Evolutionary conservation across 139 green algal species (phyloP), one percentile per base, ranked within the genome.

Genomic region (Tetradesmus obliquus): DNA sequence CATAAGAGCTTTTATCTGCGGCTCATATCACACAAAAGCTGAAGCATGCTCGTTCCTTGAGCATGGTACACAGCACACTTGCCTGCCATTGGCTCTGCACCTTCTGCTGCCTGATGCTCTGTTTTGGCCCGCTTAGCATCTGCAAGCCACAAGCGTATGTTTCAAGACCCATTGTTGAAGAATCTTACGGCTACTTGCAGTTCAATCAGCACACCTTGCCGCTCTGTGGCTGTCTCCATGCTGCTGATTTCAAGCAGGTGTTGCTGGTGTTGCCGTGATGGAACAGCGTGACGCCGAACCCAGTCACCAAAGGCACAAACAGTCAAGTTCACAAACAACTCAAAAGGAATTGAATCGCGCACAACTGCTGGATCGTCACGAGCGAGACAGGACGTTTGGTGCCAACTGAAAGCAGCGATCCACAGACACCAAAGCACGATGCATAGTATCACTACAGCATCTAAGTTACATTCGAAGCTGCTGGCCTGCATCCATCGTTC

Each of bases 1-100:
- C 6, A 71, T 7, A 17, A 17, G 7, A 15, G 9, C 66, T 10
- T 76, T 2, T 24, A 24, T 17, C 2, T 3, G 0, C 13, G 12
- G 17, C 5, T 76, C 66, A 24, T 17, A 76, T 76, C 66, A 76
- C 17, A 19, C 66, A 24, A 24, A 76, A 4, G 15, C 1, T n/a
- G 0, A 62, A 32, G 69, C 71, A 84, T 13, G 55, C n/a, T 10
- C 7, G 54, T 45, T 45, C 32, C 32, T 45, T 45, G 32, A 45
- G 32, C 32, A 45, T 45, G 32, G 32, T 45, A 45, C 32, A 45
- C 32, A 45, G 32, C 32, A 3, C 3, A 76, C 69, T 81, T 79
- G 24, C 80, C 88, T 92, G 88, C 88, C 88, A 88, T 91, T 24
- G 88, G 76, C 55, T 91, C 88, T 24, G 88, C 10, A 9, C 19